A percentile compares a stretch with the other conserved stretches of the same genome.
These are phyloP conservation scores for Gossypium trilobum DNA, from an alignment of 441 rosid species.

Conservation along the genomic window DNA sequence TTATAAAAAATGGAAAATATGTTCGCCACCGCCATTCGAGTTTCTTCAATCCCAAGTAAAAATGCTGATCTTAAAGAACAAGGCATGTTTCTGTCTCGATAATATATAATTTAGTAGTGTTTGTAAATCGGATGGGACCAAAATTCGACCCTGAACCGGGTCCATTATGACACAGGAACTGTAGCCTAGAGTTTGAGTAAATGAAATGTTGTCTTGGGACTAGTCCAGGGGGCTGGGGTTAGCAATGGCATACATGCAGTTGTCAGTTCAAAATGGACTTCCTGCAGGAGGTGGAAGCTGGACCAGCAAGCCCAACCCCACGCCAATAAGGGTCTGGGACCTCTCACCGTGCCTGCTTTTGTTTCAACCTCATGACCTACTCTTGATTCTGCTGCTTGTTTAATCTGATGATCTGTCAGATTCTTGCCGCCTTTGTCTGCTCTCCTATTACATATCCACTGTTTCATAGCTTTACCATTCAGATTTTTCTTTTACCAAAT, in stretches of 20 bases:
- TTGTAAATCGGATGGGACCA: neutral
- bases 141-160: neutral
- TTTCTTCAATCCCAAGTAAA: neutral
- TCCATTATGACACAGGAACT: neutral
- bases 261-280: neutral
- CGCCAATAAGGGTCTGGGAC: neutral
- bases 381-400: neutral
- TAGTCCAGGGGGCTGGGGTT: neutral
- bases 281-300: neutral
- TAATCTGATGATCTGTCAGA: neutral
- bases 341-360: neutral
- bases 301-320: neutral
- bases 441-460: neutral
- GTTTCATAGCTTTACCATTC: too few relatives aligned
- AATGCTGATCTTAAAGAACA: neutral
- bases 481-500: neutral
- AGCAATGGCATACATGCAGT: neutral
- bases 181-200: neutral
- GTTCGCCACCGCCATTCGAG: neutral
- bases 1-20: neutral
- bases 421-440: neutral
- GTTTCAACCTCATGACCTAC: neutral
- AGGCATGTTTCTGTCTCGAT: neutral
- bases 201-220: neutral
- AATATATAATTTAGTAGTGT: neutral